Base-by-base conservation (phyloP, 169 alveolate genomes). In the Toxoplasma gondii region DNA sequence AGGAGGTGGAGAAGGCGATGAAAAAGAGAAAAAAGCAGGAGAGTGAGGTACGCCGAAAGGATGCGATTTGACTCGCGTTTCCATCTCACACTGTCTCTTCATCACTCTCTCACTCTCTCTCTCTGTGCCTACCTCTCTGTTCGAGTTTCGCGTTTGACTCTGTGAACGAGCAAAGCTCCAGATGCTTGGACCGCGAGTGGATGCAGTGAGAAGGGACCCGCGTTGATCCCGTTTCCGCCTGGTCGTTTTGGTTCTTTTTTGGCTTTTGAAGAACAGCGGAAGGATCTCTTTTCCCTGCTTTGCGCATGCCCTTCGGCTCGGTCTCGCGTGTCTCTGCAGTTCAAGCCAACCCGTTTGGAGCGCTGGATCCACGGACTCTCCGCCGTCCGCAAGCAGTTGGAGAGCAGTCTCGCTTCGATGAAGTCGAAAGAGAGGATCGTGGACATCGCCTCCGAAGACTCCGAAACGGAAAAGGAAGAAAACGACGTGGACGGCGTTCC, bases 401-500 rank as follows among this genome's bases (percentile, higher is more conserved):
- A 17, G 17, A 16, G 43, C 27, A n/a, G 84, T n/a, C 4, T 36
- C 43, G n/a, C 49, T n/a, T 74, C 49, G 43, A 31, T n/a, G 43
- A 22, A 74, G 43, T 17, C 39, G 84, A 36, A 74, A 12, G 43
- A 36, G 84, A 74, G n/a, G 43, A 31, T 74, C 49, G 45, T 74
- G 39, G 84, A 74, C 27, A 4, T 36, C 49, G 84, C 49, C 31
- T 74, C 84, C 39, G 84, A 74, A 27, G 1, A 44, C 22, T 31
- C 49, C 44, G 43, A 74, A 1, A 44, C 4, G 34, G 74, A 64
- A 19, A 36, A 74, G 19, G 84, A 22, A 10, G 81, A 45, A 5
- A 90, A 34, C 41, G 80, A 78, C 81, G 49, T 36, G 27, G 54
- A 31, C 41, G n/a, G 29, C 24, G 90, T 90, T 29, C 88, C 94